Evolutionary conservation across 2,329 filamentous ascomycete species (phyloP).

Genomic region (Verticillium nonalfalfae): DNA sequence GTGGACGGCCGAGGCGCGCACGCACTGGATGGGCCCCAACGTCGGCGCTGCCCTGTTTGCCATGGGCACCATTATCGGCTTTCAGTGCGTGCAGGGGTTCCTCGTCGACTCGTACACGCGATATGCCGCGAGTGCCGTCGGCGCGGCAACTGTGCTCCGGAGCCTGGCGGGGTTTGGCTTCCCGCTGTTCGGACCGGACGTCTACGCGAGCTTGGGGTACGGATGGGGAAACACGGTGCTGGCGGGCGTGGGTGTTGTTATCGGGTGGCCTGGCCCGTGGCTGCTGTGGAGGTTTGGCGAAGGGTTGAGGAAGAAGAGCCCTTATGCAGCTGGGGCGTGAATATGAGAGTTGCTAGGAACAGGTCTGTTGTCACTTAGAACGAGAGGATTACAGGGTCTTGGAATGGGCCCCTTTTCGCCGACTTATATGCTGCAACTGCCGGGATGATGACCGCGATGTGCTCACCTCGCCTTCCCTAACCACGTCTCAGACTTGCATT

Average conservation of each 20-base stretch:
- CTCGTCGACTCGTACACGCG: conserved; percentile 39
- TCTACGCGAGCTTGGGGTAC: conserved; percentile 36
- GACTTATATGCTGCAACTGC: no score
- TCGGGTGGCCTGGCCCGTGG: conserved; percentile 33
- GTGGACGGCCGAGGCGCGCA: conserved; percentile 34
- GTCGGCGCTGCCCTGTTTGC: conserved; percentile 32
- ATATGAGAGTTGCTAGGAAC: not conserved
- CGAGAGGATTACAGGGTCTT: no score
- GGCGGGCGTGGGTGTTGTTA: conserved; percentile 32
- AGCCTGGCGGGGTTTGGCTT: conserved; percentile 44
- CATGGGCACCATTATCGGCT: conserved; percentile 30
- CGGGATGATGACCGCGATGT: no score
- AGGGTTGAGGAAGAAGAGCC: conserved; percentile 20
- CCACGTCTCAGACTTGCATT: not conserved
- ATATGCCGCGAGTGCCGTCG: conserved; percentile 38
- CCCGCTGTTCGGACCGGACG: conserved; percentile 40
- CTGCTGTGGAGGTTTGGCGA: conserved; percentile 38
- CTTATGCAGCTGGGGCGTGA: conserved; percentile 6
- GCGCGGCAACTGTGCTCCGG: conserved; percentile 35
- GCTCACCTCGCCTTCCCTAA: not conserved
- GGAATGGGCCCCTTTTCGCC: no score
- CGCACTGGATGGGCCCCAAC: conserved; percentile 39
- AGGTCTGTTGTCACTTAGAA: not conserved
- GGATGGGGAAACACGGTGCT: conserved; percentile 36
- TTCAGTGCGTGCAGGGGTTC: conserved; percentile 39